phyloP scores from a whole-genome alignment of 306 rosid species.

The Acacia acuminata region DNA sequence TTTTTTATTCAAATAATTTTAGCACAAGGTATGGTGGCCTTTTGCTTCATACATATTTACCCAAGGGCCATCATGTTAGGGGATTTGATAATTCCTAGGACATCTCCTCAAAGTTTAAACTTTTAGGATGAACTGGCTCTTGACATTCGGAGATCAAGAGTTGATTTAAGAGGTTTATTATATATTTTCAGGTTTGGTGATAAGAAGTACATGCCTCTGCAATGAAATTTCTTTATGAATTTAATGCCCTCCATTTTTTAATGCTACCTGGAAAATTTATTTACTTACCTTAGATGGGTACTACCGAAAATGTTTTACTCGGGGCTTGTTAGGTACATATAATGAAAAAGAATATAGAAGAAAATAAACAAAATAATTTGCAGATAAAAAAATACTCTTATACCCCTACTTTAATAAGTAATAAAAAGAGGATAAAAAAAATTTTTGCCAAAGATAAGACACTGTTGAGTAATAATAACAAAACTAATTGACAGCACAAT shows the following conservation, averaged over 20 bases:
- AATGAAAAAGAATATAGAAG: not conserved
- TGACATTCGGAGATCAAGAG: not conserved
- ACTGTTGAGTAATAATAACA: not conserved
- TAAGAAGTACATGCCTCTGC: not conserved
- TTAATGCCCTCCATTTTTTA: not conserved
- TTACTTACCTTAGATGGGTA: not conserved
- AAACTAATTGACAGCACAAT: not conserved
- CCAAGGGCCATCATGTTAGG: not conserved
- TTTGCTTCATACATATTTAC: not conserved
- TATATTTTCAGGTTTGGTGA: not conserved
- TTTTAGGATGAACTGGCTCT: not conserved
- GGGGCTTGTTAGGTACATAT: not conserved
- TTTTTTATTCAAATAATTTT: too few species aligned
- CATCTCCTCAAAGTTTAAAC: not conserved
- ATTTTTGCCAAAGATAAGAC: not conserved
- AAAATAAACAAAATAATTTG: too few species aligned
- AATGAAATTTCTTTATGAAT: not conserved
- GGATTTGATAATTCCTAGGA: not conserved
- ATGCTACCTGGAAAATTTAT: constrained; percentile 2
- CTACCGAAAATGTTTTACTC: not conserved
- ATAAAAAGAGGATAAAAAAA: not conserved
- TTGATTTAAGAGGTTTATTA: not conserved
- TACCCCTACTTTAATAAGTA: not conserved
- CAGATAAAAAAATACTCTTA: too few species aligned
- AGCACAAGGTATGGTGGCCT: too few species aligned